Base-by-base conservation (phyloP, 768 basidiomycete species). In the Mycena indigotica region DNA sequence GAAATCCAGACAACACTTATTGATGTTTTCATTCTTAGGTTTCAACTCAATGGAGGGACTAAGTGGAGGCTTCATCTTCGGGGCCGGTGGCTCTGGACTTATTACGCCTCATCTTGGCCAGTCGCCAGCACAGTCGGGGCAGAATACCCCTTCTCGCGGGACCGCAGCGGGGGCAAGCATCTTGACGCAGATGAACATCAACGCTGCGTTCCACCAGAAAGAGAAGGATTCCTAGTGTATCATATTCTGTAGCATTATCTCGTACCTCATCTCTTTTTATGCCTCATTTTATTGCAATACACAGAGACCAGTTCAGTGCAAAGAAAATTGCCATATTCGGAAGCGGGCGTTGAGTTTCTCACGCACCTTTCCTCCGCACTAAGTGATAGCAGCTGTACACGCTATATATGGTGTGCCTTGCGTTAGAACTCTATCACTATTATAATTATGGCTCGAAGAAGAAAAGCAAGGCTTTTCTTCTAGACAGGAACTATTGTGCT, bases 21-120 rank as follows among this genome's bases (percentile, higher is more conserved):
- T n/a, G n/a, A n/a, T n/a, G n/a, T n/a, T n/a, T 17, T 17, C 32
- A 17, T 44, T 8, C 21, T 6, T 58, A 93, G 91, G 92, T 3
- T 93, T 90, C 66, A 89, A 89, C 63, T 80, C 86, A 19, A 80
- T 92, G 77, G 92, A 93, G 70, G 90, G 89, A 4, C 75, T 94
- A 13, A 88, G 85, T 57, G 92, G 91, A 23, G 92, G 92, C 5
- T 93, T 94, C 69, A 86, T 93, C 21, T 94, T 87, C 63, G 92
- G 92, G 10, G 83, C 87, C 5, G 89, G 89, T 26, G 92, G 91
- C 19, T 91, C 88, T 64, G 91, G 90, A 28, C 73, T 92, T 53
- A 93, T 93, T 64, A 92, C 92, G 8, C 90, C 91, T 0, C 79
- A 83, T 21, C 76, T 85, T 68, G 80, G 85, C 28, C 69, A 77